Evolutionary conservation across 352 stramenopile genomes (phyloP), one percentile per base, ranked within the genome.

Genomic region (Paralagenidium karlingii): DNA sequence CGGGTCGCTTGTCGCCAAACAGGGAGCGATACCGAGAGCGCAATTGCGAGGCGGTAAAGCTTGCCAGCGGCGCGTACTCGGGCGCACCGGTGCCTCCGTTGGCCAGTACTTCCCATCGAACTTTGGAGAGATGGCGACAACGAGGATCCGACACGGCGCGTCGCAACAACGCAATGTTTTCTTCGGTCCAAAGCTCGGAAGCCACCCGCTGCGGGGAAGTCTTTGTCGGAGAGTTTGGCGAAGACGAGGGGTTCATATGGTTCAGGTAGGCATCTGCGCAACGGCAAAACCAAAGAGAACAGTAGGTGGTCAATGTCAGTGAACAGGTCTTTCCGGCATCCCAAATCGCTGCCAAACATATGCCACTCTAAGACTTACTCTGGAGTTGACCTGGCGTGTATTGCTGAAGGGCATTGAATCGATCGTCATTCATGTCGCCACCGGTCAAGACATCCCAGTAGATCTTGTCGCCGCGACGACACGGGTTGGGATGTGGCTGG

Each of bases 21-120:
- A 82, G 52, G 21, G 71, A 82, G 16, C 71, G 71, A 51, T 77
- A 82, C n/a, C 71, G 68, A 37, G 71, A 86, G 11, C 71, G 71
- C 37, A 86, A 40, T 47, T 86, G 71, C 40, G 71, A 86, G 18
- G 70, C 70, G 39, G 61, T 70, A 47, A 86, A 86, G 44, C 82
- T 82, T 49, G 61, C 48, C 12, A 86, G 55, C 18, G 71, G 68
- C 46, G 50, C 36, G 53, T 86, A 86, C 56, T 82, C 68, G 9
- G 75, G 55, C n/a, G 82, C 71, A 37, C 71, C 71, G 26, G 71
- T 86, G 39, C 65, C 62, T 19, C 71, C 71, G 12, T 65, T 71
- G 24, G 71, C 71, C 38, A 86, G 54, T 55, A 82, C 78, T 45
- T 86, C 71, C 71, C 71, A 86, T 50, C 70, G 80, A 25, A 79